Evolutionary conservation across 495 filamentous ascomycete species (phyloP).

Genomic region (Aspergillus biplanus): DNA sequence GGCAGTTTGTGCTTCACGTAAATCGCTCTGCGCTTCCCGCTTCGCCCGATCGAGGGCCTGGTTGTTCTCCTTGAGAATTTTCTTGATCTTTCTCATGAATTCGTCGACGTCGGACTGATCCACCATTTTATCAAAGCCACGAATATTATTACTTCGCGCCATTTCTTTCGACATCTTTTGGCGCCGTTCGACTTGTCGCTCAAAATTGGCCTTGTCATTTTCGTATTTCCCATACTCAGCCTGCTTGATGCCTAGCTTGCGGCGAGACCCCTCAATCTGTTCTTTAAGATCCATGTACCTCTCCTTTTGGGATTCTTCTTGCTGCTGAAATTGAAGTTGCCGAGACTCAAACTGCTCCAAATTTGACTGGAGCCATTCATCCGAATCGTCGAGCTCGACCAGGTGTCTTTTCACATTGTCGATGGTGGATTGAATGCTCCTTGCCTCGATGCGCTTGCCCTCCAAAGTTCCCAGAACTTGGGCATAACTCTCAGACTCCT

Average conservation of each 20-base stretch:
- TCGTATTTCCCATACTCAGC: constrained; percentile 82
- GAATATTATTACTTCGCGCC: constrained; percentile 77
- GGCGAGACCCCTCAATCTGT: constrained; percentile 61
- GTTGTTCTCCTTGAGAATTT: constrained; percentile 75
- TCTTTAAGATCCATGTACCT: constrained; percentile 65
- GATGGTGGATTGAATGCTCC: constrained; percentile 64
- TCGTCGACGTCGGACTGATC: constrained; percentile 71
- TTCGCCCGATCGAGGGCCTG: constrained; percentile 73
- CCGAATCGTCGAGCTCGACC: constrained; percentile 74
- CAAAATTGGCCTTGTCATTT: constrained; percentile 84
- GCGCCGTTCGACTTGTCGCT: constrained; percentile 72
- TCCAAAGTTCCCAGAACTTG: constrained; percentile 71
- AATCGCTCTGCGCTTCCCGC: constrained; percentile 69
- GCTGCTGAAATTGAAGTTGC: constrained; percentile 63
- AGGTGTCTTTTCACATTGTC: constrained; percentile 70
- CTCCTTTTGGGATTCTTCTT: constrained; percentile 62
- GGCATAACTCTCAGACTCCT: constrained; percentile 63
- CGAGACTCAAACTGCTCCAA: constrained; percentile 82
- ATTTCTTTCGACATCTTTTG: constrained; percentile 75
- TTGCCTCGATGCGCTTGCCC: constrained; percentile 73
- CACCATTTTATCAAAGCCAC: constrained; percentile 79
- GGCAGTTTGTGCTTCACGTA: constrained; percentile 63
- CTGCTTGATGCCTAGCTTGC: constrained; percentile 68
- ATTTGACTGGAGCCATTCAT: constrained; percentile 74
- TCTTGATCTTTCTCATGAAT: constrained; percentile 79